A percentile compares a stretch with the other conserved stretches of the same genome.
Evolutionary conservation across 331 rosid genomes (phyloP).

Genomic region (Acacia pycnantha): DNA sequence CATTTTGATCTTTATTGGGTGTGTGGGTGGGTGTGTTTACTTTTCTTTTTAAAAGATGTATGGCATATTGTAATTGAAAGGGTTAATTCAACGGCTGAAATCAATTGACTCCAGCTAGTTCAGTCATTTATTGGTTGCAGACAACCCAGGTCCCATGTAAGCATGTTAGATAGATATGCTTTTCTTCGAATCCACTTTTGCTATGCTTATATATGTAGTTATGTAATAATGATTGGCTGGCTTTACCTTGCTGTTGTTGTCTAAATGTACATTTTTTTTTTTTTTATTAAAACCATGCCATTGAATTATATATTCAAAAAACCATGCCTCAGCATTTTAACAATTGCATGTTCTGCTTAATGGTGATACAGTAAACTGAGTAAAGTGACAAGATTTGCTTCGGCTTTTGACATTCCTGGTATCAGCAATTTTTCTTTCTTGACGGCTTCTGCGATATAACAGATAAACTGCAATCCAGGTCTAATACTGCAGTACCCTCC

Average conservation of each 20-base stretch:
- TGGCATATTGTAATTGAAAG: background rate
- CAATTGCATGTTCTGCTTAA: background rate
- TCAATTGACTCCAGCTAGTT: background rate
- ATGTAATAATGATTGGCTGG: background rate
- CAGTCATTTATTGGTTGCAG: too few relatives aligned
- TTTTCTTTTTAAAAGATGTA: background rate
- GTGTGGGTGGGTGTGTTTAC: background rate
- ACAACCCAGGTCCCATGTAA: background rate
- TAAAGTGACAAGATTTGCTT: background rate
- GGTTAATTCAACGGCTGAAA: background rate
- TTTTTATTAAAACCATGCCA: background rate
- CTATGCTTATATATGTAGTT: background rate
- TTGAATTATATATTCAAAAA: background rate
- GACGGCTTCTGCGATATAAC: slow-evolving; percentile 48
- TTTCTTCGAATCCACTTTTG: background rate
- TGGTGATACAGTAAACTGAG: background rate
- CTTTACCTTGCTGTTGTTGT: background rate
- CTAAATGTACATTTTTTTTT: background rate
- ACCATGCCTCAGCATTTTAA: background rate
- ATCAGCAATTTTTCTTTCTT: slow-evolving; percentile 26
- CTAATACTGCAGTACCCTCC: slow-evolving; percentile 41
- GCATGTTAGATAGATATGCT: background rate
- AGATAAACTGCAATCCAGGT: slow-evolving; percentile 59
- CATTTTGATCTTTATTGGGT: background rate
- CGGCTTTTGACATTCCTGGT: background rate